phyloP scores from a whole-genome alignment of 768 basidiomycete genomes.

The Lactarius akahatsu region DNA sequence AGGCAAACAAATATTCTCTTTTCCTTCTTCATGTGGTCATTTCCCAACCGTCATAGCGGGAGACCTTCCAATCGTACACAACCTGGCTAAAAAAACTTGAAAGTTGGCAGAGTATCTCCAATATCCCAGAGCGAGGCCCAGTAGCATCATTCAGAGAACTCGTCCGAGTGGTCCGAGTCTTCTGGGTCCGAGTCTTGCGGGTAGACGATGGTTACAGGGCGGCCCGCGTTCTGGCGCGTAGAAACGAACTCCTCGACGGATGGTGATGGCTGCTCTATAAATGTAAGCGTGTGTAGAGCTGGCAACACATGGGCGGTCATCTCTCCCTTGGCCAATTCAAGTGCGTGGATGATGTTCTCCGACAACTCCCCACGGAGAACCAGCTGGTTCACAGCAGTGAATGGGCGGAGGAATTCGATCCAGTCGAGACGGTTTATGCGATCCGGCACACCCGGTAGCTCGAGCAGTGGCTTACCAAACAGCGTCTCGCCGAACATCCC shows the following conservation, averaged over 20 bases:
- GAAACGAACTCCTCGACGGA: neutral
- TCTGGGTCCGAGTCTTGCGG: neutral
- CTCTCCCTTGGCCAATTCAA: neutral
- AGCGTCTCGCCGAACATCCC: neutral
- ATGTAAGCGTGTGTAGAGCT: neutral
- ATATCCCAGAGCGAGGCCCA: neutral
- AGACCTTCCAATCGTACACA: neutral
- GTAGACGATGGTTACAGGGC: neutral
- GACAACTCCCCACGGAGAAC: conserved; percentile 1
- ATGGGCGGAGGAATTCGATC: neutral
- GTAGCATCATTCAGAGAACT: neutral
- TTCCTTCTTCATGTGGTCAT: neutral
- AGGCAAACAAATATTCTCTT: too few species aligned
- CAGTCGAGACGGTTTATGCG: neutral
- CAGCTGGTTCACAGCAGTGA: neutral
- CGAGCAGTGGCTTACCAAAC: neutral
- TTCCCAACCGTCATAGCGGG: neutral
- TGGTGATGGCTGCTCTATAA: neutral
- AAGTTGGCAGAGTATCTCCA: neutral
- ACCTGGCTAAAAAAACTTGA: neutral
- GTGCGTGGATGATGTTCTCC: neutral
- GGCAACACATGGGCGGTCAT: neutral
- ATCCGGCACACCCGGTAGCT: neutral
- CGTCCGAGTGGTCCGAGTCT: neutral
- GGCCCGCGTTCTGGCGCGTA: neutral